These are phyloP conservation scores for Xylariaceae sp. DNA, from an alignment of 2,329 filamentous ascomycete genomes.

Conservation along the genomic window DNA sequence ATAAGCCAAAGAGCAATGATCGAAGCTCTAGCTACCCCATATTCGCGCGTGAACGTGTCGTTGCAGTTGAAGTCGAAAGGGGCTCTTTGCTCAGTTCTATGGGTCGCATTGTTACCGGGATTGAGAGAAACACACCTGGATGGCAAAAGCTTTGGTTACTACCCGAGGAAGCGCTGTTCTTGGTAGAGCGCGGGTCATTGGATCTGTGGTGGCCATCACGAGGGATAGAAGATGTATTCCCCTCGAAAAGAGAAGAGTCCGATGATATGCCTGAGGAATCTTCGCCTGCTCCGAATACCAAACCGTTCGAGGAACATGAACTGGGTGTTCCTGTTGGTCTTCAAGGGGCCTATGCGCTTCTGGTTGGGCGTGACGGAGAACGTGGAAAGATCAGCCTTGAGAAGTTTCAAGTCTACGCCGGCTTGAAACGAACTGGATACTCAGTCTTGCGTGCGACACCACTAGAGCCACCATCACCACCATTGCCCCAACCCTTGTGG, in stretches of 20 bases:
- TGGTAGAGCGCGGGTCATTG: slow-evolving; percentile 81
- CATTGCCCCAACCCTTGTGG: slow-evolving; percentile 37
- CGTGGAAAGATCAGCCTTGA: slow-evolving; percentile 63
- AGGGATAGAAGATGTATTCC: slow-evolving; percentile 44
- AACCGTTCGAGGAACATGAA: slow-evolving; percentile 45
- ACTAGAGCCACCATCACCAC: slow-evolving; percentile 14
- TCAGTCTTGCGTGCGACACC: slow-evolving; percentile 66
- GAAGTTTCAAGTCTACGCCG: slow-evolving; percentile 82
- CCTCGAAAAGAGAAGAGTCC: slow-evolving; percentile 19
- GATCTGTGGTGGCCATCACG: slow-evolving; percentile 78
- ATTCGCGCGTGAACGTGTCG: slow-evolving; percentile 48
- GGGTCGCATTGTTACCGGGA: slow-evolving; percentile 58
- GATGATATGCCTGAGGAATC: slow-evolving; percentile 28
- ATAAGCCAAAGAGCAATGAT: slow-evolving; percentile 21
- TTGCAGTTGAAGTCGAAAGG: slow-evolving; percentile 65
- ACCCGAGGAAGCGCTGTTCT: slow-evolving; percentile 85
- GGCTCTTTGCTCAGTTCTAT: slow-evolving; percentile 73
- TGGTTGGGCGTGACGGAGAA: slow-evolving; percentile 67
- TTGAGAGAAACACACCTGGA: slow-evolving; percentile 51
- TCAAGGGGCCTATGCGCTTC: slow-evolving; percentile 82
- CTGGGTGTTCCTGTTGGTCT: slow-evolving; percentile 79
- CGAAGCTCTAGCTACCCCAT: slow-evolving; percentile 31
- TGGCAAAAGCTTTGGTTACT: slow-evolving; percentile 73
- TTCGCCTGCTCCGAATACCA: slow-evolving; percentile 23
- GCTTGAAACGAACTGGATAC: slow-evolving; percentile 80